Base-by-base conservation (phyloP, 1,139 yeast species). In the Scheffersomyces insectosa region DNA sequence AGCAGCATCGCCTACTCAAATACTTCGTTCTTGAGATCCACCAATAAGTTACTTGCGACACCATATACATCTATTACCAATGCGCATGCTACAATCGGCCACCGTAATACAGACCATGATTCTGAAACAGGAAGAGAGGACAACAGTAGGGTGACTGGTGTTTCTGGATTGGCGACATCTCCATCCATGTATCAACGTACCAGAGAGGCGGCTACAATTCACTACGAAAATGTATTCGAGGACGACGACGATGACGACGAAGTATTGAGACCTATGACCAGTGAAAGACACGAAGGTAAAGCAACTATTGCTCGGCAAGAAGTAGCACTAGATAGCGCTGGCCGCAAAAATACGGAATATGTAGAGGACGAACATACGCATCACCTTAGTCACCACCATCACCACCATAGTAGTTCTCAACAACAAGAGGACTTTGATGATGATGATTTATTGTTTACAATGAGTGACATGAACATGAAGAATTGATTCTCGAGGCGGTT, bases 391-490 rank as follows among this genome's bases (percentile, higher is more conserved):
- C 39, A 41, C 4, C 39, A 37, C 12, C 41, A 39, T 39, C 27
- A 33, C 28, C 28, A 27, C 12, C 38, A 34, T 29, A 28, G n/a
- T 14, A 15, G 9, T 25, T 14, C 35, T 3, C 42, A 39, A 6
- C 23, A 14, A 12, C 33, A 54, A 33, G 82, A 78, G 30, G 85
- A 81, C 33, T 31, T 31, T 20, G 89, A 85, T 36, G 95, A 87
- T 49, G 96, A 88, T 50, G 96, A 88, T 48, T 68, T 89, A 55
- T 68, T 89, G 44, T 89, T 89, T 63, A 85, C 95, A 28, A 88
- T 89, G 95, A 88, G 96, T 60, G 96, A 88, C 57, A 87, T 87
- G 93, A 83, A 85, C 47, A 58, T 74, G 36, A 69, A 66, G 57
- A 42, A 45, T 28, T 47, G 32, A 39, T 12, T 16, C 31, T 45